These are phyloP conservation scores for Vinca minor DNA, from an alignment of 257 asterid genomes.

Conservation along the genomic window DNA sequence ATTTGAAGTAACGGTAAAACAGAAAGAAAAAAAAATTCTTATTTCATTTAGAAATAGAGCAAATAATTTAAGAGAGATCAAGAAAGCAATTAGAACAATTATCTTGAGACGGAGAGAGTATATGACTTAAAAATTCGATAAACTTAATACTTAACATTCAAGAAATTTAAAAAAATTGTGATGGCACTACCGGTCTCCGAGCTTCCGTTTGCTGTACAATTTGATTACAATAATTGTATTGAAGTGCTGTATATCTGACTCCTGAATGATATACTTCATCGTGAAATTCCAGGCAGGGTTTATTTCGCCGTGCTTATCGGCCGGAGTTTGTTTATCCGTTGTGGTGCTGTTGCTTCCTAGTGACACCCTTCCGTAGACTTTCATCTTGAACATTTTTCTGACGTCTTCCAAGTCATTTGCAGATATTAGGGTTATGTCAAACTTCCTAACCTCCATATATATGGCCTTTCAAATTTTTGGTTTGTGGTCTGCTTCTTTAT, in stretches of 20 bases:
- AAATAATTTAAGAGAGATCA: too few relatives aligned
- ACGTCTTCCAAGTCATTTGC: constrained; percentile 49
- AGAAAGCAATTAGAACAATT: too few relatives aligned
- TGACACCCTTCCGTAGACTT: constrained; percentile 33
- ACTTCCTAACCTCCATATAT: constrained; percentile 18
- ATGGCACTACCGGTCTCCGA: constrained; percentile 64
- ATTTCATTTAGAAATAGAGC: too few relatives aligned
- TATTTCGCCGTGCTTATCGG: constrained; percentile 46
- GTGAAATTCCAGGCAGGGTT: constrained; percentile 74
- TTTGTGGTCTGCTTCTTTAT: too few relatives aligned
- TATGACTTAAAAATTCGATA: too few relatives aligned
- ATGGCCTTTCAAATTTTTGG: background rate
- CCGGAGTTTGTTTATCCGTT: constrained; percentile 36
- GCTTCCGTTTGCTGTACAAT: constrained; percentile 54
- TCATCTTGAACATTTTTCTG: constrained; percentile 39
- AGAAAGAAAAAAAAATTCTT: too few relatives aligned
- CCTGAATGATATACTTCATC: constrained; percentile 43
- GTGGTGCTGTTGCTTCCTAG: constrained; percentile 29
- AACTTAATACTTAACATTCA: too few relatives aligned
- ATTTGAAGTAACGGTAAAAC: too few relatives aligned
- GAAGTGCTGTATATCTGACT: constrained; percentile 32
- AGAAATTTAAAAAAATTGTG: too few relatives aligned
- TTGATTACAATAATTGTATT: constrained; percentile 48
- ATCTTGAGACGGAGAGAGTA: too few relatives aligned
- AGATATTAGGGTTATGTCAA: constrained; percentile 40